Percentiles rank a stretch among this genome's conserved stretches.
Conservation (phyloP, 345 rosid genomes). For the Eucalyptus erythrocorys region DNA sequence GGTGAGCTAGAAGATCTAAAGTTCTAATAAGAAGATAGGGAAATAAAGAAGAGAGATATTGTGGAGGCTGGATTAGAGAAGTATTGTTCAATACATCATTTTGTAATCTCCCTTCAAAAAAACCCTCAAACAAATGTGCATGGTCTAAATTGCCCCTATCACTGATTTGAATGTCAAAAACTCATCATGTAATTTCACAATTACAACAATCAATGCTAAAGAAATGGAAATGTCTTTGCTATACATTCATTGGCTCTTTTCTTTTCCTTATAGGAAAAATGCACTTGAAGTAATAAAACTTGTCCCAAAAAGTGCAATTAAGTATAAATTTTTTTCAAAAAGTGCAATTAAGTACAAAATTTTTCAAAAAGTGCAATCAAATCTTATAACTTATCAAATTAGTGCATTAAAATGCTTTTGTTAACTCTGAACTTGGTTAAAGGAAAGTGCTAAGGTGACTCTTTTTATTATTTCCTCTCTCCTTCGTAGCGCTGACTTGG, state of each 20-base stretch:
- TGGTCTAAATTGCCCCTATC: neutral
- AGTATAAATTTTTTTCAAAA: no score
- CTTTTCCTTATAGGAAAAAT: neutral
- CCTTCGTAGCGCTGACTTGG: no score
- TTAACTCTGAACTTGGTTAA: no score
- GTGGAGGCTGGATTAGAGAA: neutral
- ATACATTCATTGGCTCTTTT: neutral
- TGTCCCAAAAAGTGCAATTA: no score
- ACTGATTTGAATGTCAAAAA: neutral
- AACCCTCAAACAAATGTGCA: neutral
- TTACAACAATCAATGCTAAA: neutral
- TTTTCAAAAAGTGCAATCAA: no score
- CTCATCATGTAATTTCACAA: neutral
- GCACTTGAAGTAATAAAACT: neutral
- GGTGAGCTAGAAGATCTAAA: neutral
- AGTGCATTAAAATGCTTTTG: rapidly evolving
- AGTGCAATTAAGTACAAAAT: no score
- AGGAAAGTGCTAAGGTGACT: no score
- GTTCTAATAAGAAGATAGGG: no score
- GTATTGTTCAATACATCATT: neutral
- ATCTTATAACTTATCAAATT: no score
- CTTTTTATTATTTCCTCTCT: no score
- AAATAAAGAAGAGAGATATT: no score
- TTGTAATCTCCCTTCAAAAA: neutral
- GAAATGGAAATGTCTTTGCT: neutral